A percentile compares a stretch with the other conserved stretches of the same genome.
These are phyloP conservation scores for Hypomontagnella submonticulosa DNA, from an alignment of 495 filamentous ascomycete species.

Conservation along the genomic window DNA sequence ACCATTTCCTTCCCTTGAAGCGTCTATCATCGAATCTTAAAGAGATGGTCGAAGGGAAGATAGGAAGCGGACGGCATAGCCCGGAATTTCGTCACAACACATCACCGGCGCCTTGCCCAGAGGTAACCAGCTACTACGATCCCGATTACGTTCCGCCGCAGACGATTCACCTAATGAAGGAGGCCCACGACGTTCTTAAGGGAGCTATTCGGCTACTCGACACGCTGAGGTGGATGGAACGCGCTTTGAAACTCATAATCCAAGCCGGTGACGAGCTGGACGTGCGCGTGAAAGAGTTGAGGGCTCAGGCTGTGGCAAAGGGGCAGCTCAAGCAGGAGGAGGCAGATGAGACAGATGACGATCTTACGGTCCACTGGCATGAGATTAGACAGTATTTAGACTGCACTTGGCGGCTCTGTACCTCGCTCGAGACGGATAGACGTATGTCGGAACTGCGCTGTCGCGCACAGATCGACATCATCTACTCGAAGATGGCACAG, in stretches of 20 bases:
- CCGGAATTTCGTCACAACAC: constrained; percentile 9
- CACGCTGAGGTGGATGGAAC: constrained; percentile 51
- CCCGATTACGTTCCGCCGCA: constrained; percentile 47
- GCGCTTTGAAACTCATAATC: constrained; percentile 47
- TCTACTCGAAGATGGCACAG: constrained; percentile 51
- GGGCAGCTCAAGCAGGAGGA: constrained; percentile 28
- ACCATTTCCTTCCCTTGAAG: constrained; percentile 39
- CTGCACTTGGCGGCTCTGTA: constrained; percentile 50
- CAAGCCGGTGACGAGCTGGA: constrained; percentile 49
- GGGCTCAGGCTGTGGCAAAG: constrained; percentile 17
- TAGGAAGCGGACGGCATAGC: constrained; percentile 30
- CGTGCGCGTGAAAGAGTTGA: constrained; percentile 36
- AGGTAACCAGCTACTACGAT: constrained; percentile 34
- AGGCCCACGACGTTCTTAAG: constrained; percentile 49
- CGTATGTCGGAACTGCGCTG: constrained; percentile 50
- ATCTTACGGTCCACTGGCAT: constrained; percentile 48
- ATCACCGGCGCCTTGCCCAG: constrained; percentile 13
- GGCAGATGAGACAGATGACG: constrained; percentile 35
- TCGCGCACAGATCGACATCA: constrained; percentile 52
- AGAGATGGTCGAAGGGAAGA: constrained; percentile 43
- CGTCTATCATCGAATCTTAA: constrained; percentile 38
- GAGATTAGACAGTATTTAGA: constrained; percentile 51
- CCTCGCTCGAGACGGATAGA: constrained; percentile 49
- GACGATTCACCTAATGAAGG: constrained; percentile 50
- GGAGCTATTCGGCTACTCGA: constrained; percentile 47